Evolutionary conservation across 495 filamentous ascomycete genomes (phyloP), one percentile per base, ranked within the genome.

Genomic region (Saxispiralis lemnorum): DNA sequence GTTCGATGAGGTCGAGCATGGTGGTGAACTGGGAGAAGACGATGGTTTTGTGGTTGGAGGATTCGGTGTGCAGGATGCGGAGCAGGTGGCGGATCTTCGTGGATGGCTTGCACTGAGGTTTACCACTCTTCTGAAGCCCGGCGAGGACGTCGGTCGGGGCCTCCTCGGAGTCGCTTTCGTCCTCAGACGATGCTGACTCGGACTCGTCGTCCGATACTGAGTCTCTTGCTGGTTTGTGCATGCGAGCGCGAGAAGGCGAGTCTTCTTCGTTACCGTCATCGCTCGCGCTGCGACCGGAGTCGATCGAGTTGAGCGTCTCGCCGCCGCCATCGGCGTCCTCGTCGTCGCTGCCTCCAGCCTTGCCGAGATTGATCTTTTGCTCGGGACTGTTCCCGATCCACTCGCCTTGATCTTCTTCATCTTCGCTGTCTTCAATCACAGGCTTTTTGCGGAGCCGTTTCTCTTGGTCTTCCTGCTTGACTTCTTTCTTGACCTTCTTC

Each of bases 21-120:
- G 83, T 86, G 1, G 89, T 97, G 61, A 93, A 94, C 54, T 95
- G 82, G 2, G 84, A 93, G 63, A 97, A 97, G 47, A 97, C 84
- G 58, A 97, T 97, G 59, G 89, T 89, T 59, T 97, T 97, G 67
- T 93, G 78, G 30, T 70, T 60, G 0, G 70, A 59, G 0, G 77
- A 72, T 59, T 97, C 89, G 44, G 76, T 74, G 52, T 75, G 69
- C 14, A 97, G 78, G 49, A 96, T 78, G 48, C 68, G 62, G 59
- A 95, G 71, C 18, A 96, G 67, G 42, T 83, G 76, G 39, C 75
- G 77, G 55, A 95, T 92, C 64, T 97, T 97, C 46, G 89, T 84
- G 2, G 89, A 97, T 3, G 76, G 72, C 11, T 76, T 66, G 24
- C 72, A 59, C 35, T 62, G 59, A 24, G 59, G 63, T 40, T 47